Evolutionary conservation across 2,329 filamentous ascomycete genomes (phyloP), one percentile per base, ranked within the genome.

Genomic region (Chrysosporium queenslandicum): DNA sequence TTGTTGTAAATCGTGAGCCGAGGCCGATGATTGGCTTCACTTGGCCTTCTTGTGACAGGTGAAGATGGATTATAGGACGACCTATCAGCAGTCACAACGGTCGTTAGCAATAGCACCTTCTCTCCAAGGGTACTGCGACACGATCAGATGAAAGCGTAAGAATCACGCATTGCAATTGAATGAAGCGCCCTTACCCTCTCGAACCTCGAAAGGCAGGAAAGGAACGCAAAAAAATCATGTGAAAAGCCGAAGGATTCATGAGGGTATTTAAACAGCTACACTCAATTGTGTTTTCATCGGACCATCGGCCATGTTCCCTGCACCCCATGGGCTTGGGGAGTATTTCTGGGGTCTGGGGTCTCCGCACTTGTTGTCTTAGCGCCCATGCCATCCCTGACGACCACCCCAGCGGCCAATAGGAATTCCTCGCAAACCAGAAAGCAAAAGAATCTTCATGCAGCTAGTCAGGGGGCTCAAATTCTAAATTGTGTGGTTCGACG

Each of bases 321-420:
- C 18, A 18, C 16, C 14, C 42, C 42, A 8, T 30, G 29, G 4
- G 21, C 2, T 16, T 46, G 18, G 7, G 43, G 12, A n/a, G n/a
- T n/a, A n/a, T n/a, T n/a, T 23, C n/a, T 23, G 43, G 43, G 41
- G 41, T 30, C 21, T 18, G 23, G 41, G 42, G 3, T 46, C 42
- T 46, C 42, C 42, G 42, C 42, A 46, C 5, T 32, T n/a, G n/a
- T n/a, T n/a, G n/a, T 46, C 29, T 46, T 32, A 18, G 42, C 42
- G n/a, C 25, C 42, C 12, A 20, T n/a, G 23, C 41, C 41, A 43
- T 16, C 41, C 41, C 21, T 11, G 25, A 43, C n/a, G 23, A 29
- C 29, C 14, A 18, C 16, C 20, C 8, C 3, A 39, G 8, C 8
- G 16, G 14, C 39, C 39, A 41, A 16, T 41, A 12, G 20, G 20